Conservation (phyloP, 768 basidiomycete species). For the Leucosporidium creatinivorum region DNA sequence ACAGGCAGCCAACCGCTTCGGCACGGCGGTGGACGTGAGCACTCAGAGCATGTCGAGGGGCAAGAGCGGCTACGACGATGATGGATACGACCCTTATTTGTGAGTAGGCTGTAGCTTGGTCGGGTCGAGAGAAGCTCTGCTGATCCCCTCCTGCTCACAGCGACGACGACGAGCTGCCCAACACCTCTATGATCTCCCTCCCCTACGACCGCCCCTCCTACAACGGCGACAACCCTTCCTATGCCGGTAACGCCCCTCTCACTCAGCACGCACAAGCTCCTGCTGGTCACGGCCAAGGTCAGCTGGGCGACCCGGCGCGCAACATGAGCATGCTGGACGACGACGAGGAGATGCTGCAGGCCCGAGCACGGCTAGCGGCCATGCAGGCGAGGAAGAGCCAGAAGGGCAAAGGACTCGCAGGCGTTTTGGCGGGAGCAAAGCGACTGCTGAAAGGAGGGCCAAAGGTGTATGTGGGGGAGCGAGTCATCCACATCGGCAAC, state of each 20-base stretch:
- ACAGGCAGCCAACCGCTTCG: constrained; percentile 16
- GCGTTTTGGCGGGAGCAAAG: constrained; percentile 4
- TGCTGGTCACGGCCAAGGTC: constrained; percentile 18
- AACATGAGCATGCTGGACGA: constrained; percentile 30
- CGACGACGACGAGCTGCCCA: constrained; percentile 25
- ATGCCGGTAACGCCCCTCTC: constrained; percentile 7
- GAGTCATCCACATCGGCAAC: constrained; percentile 78
- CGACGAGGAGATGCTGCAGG: constrained; percentile 31
- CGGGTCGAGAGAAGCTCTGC: neutral
- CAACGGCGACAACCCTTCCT: constrained; percentile 1
- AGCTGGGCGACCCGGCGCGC: neutral
- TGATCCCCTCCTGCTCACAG: constrained; percentile 1
- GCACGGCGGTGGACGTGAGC: constrained; percentile 21
- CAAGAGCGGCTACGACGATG: constrained; percentile 8
- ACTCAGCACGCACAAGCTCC: constrained; percentile 19
- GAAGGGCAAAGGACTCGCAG: neutral
- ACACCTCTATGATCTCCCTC: neutral
- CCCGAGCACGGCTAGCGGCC: constrained; percentile 17
- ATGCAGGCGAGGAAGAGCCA: constrained; percentile 16
- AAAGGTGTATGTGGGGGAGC: constrained; percentile 52
- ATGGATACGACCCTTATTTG: constrained; percentile 23
- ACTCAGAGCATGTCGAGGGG: neutral
- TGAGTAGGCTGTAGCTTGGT: constrained; percentile 1
- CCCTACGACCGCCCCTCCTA: constrained; percentile 1
- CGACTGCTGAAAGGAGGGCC: constrained; percentile 11